These are phyloP conservation scores for Physcomitrellopsis africana DNA, from an alignment of 225 moss, liverwort and hornwort species.

Conservation along the genomic window DNA sequence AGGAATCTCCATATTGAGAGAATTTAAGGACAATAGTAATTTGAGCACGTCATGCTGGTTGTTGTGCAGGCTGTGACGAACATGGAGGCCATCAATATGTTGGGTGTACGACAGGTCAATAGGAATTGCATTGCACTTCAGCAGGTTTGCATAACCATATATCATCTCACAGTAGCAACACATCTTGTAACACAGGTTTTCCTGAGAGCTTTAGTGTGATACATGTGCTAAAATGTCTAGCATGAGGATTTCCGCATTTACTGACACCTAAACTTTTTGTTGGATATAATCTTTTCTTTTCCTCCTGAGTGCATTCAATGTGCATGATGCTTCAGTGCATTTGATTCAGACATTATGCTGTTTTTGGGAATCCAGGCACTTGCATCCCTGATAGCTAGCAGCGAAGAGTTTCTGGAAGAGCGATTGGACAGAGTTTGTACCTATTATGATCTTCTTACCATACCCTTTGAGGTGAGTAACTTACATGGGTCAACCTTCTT, in stretches of 20 bases:
- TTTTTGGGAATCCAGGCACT: conserved; percentile 58
- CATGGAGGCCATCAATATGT: conserved; percentile 78
- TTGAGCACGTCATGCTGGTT: conserved; percentile 16
- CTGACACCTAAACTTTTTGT: too few species aligned
- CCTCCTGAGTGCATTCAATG: not conserved
- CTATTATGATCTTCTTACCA: conserved; percentile 84
- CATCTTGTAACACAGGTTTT: too few species aligned
- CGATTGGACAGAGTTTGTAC: conserved; percentile 84
- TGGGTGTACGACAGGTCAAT: conserved; percentile 86
- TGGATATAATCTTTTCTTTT: too few species aligned
- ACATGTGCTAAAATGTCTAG: too few species aligned
- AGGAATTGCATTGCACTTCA: conserved; percentile 89
- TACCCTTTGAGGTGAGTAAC: conserved; percentile 75
- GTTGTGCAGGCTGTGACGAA: conserved; percentile 66
- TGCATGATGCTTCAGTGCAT: not conserved
- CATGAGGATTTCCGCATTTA: too few species aligned
- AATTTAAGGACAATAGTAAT: conserved; percentile 1
- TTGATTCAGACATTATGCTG: conserved; percentile 23
- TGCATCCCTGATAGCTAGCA: conserved; percentile 74
- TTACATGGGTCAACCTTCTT: not conserved
- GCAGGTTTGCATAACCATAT: conserved; percentile 52
- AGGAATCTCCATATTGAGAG: not conserved
- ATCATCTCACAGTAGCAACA: not conserved
- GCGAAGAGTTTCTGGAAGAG: conserved; percentile 70
- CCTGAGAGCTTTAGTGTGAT: too few species aligned